Evolutionary conservation across 2,329 filamentous ascomycete species (phyloP).

Genomic region (Bimuria novae-zelandiae): DNA sequence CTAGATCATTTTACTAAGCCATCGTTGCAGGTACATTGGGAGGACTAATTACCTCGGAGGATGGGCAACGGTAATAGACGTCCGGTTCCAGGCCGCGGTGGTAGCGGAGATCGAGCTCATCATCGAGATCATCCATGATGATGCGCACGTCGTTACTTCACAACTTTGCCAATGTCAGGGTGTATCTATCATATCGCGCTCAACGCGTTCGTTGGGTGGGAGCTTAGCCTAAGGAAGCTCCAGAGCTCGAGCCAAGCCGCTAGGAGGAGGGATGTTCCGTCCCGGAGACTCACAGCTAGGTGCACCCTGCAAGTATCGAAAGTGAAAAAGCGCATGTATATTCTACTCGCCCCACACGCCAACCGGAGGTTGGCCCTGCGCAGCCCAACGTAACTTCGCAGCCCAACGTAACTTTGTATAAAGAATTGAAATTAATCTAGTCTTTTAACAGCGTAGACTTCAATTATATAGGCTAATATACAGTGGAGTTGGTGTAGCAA

Average conservation of each 20-base stretch:
- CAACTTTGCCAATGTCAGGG: not conserved
- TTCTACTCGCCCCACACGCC: too few species aligned
- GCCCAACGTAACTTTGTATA: too few species aligned
- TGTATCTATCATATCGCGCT: not conserved
- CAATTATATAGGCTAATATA: too few species aligned
- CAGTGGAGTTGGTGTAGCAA: too few species aligned
- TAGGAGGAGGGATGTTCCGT: not conserved
- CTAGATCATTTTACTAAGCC: slow-evolving; percentile 25
- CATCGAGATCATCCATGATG: slow-evolving; percentile 37
- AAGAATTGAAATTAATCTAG: too few species aligned
- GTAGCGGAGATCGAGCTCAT: slow-evolving; percentile 38
- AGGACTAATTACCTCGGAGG: slow-evolving; percentile 27
- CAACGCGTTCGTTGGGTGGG: not conserved
- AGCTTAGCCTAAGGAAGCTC: not conserved
- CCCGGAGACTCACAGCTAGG: not conserved
- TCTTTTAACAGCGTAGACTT: too few species aligned
- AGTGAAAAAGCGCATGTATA: too few species aligned
- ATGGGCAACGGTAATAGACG: slow-evolving; percentile 40
- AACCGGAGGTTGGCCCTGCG: too few species aligned
- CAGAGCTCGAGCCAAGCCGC: not conserved
- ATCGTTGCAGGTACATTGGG: slow-evolving; percentile 6
- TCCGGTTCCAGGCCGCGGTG: slow-evolving; percentile 35
- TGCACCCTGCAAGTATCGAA: too few species aligned
- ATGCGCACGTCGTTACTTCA: not conserved
- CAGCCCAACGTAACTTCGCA: too few species aligned